Base-by-base conservation (phyloP, 768 basidiomycete species). In the Mycena leptocephala region DNA sequence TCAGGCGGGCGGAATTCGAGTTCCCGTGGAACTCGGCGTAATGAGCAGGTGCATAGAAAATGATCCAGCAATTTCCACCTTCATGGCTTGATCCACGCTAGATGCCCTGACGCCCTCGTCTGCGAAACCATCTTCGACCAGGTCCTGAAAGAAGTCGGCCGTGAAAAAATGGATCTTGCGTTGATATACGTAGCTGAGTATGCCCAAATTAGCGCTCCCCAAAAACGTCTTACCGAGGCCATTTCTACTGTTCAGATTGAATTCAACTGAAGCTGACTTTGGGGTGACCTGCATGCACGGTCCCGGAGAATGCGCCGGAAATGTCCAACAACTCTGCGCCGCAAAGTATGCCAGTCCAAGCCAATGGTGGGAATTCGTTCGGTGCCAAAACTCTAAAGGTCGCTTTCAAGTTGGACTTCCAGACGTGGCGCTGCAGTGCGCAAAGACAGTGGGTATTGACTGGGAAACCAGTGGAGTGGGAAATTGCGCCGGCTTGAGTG, bases 261-360 rank as follows among this genome's bases (percentile, higher is more conserved):
- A 96, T 81, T 72, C 87, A n/a, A 89, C 90, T 8, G 93, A 95
- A 32, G 85, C 90, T n/a, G 86, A 87, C 61, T 96, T 93, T 81
- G 96, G 96, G n/a, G 91, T 95, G 35, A 90, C 86, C 39, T 98
- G 97, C 85, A 89, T 89, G 88, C 97, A 98, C 81, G 97, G 96
- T 22, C 85, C 86, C 6, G 83, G 89, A 66, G 97, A 99, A 84
- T 98, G 97, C 80, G 92, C 92, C 18, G 97, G 95, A 53, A 97
- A 98, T 85, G 92, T 96, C 22, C 95, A 98, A 74, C 93, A 98
- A 82, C 88, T 98, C 32, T 99, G 97, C 83, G 94, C 90, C 35
- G 87, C 90, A 69, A 92, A 92, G 81, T 88, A 95, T 28, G 84
- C 86, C 48, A 77, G 83, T n/a, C 86, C 85, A 39, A 39, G n/a